Conservation (phyloP, 768 basidiomycete genomes). For the Trametes sanguinea region DNA sequence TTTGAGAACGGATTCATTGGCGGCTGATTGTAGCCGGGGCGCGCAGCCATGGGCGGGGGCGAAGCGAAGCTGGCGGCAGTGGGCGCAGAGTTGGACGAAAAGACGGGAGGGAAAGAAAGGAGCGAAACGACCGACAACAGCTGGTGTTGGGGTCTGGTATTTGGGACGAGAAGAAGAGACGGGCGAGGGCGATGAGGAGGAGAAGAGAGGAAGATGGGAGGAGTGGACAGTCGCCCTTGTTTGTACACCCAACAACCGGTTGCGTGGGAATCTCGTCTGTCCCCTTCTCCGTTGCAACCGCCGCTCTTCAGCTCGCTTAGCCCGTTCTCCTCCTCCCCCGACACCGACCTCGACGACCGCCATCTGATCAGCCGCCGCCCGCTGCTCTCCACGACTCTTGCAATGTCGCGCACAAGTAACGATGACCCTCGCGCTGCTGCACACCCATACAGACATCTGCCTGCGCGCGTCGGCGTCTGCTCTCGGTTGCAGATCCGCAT, state of each 20-base stretch:
- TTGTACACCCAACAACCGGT: conserved; percentile 21
- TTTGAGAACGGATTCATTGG: conserved; percentile 35
- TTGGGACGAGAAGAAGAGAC: neutral
- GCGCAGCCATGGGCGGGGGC: conserved; percentile 35
- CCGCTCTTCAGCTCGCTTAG: too few relatives aligned
- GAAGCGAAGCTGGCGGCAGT: conserved; percentile 15
- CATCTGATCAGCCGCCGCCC: too few relatives aligned
- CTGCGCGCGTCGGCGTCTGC: too few relatives aligned
- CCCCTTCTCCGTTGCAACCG: conserved; percentile 2
- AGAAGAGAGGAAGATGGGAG: conserved; percentile 3
- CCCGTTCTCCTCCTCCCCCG: neutral
- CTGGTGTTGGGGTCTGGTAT: conserved; percentile 32
- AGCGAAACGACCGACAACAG: conserved; percentile 34
- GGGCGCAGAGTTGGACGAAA: conserved; percentile 11
- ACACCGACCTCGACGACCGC: neutral
- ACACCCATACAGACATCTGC: too few relatives aligned
- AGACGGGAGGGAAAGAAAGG: conserved; percentile 20
- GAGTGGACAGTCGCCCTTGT: conserved; percentile 5
- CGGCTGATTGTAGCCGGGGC: conserved; percentile 36
- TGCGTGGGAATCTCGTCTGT: conserved; percentile 24
- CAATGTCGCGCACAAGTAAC: too few relatives aligned
- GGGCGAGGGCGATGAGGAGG: conserved; percentile 8
- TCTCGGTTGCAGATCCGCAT: neutral
- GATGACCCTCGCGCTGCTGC: too few relatives aligned
- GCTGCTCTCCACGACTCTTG: too few relatives aligned